These are phyloP conservation scores for Stagonosporopsis rhizophila DNA, from an alignment of 2,329 filamentous ascomycete genomes.

Conservation along the genomic window DNA sequence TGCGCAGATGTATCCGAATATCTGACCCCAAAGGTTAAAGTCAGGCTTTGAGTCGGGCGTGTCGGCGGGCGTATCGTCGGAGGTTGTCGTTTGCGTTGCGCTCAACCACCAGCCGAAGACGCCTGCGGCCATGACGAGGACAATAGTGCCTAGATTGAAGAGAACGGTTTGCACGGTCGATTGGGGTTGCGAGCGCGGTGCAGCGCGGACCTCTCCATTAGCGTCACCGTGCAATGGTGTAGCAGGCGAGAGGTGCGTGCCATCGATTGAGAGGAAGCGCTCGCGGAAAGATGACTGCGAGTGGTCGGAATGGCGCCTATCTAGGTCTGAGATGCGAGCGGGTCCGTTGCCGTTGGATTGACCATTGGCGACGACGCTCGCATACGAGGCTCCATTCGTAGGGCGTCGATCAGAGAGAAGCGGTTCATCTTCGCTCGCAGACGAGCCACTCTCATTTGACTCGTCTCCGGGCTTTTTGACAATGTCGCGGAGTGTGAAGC, in stretches of 20 bases:
- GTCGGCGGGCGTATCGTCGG: constrained; percentile 22
- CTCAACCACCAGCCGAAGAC: constrained; percentile 83
- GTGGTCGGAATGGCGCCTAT: constrained; percentile 40
- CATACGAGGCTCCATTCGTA: constrained; percentile 29
- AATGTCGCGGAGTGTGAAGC: constrained; percentile 63
- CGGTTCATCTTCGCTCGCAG: constrained; percentile 46
- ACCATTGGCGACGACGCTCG: constrained; percentile 25
- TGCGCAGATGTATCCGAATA: constrained; percentile 94
- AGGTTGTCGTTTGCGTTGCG: constrained; percentile 46
- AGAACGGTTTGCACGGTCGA: constrained; percentile 63
- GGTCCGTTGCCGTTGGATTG: constrained; percentile 30
- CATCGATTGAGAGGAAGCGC: constrained; percentile 65
- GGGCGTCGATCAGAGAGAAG: constrained; percentile 42
- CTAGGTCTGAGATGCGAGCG: constrained; percentile 47
- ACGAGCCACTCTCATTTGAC: constrained; percentile 32
- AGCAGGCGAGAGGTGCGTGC: constrained; percentile 77
- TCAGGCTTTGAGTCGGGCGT: constrained; percentile 56
- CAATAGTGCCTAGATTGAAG: constrained; percentile 77
- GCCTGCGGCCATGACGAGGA: constrained; percentile 85
- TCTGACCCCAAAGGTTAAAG: constrained; percentile 82
- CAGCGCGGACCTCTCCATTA: constrained; percentile 29
- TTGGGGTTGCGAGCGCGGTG: constrained; percentile 50
- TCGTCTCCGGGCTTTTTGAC: constrained; percentile 35
- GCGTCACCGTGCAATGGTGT: constrained; percentile 70
- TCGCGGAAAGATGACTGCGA: constrained; percentile 51